Conservation (phyloP, 2,329 filamentous ascomycete species). For the Drechslera avenae region DNA sequence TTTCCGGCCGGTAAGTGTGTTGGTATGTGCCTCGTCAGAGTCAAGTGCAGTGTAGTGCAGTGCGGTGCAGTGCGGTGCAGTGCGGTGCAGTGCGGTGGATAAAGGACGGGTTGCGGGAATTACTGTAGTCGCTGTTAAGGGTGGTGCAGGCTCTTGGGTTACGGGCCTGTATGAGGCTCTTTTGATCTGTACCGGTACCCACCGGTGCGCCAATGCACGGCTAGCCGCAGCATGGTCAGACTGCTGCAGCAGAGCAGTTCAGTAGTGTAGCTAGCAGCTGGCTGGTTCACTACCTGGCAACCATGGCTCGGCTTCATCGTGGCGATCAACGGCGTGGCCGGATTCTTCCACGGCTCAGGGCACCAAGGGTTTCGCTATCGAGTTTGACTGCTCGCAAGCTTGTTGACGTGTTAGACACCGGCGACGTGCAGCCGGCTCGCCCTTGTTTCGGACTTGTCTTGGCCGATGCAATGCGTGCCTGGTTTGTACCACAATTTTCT, state of each 20-base stretch:
- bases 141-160: neutral
- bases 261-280: too few relatives aligned
- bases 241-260: too few relatives aligned
- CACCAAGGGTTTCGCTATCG: too few relatives aligned
- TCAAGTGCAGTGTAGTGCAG: neutral
- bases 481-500: neutral
- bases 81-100: neutral
- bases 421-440: slow-evolving; percentile 16
- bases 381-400: neutral
- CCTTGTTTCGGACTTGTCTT: slow-evolving; percentile 12
- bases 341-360: too few relatives aligned
- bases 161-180: slow-evolving; percentile 13
- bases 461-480: slow-evolving; percentile 12
- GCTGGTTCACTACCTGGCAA: too few relatives aligned
- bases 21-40: neutral
- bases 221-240: slow-evolving; percentile 17
- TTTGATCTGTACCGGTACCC: slow-evolving; percentile 4
- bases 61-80: neutral
- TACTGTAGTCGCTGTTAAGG: neutral
- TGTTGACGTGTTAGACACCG: neutral
- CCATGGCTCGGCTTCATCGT: too few relatives aligned
- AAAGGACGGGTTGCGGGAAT: slow-evolving; percentile 12
- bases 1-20: slow-evolving; percentile 12
- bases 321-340: too few relatives aligned
- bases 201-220: slow-evolving; percentile 16